These are phyloP conservation scores for Cytidiella melzeri DNA, from an alignment of 768 basidiomycete species.

Conservation along the genomic window DNA sequence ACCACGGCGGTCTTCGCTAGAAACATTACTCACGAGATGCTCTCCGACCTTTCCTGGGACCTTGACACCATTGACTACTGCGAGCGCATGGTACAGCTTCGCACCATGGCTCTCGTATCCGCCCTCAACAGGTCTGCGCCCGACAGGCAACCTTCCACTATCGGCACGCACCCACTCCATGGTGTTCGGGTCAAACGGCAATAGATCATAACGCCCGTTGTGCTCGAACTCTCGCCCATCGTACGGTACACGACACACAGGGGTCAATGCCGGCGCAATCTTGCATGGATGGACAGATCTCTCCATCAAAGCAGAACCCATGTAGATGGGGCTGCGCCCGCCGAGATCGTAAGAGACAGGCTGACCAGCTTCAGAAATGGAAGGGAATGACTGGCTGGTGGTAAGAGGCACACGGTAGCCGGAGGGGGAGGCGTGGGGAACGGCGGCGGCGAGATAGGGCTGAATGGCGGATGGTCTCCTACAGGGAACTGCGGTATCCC, in stretches of 20 bases:
- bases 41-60: constrained; percentile 74
- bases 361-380: constrained; percentile 33
- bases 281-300: constrained; percentile 80
- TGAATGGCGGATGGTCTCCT: too few relatives aligned
- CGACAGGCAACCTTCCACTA: constrained; percentile 52
- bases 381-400: constrained; percentile 38
- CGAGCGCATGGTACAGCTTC: constrained; percentile 66
- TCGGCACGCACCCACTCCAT: constrained; percentile 75
- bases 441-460: constrained; percentile 7
- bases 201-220: constrained; percentile 63
- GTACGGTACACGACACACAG: constrained; percentile 50
- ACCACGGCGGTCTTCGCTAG: not conserved
- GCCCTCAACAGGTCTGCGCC: constrained; percentile 58
- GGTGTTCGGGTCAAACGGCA: constrained; percentile 56
- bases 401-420: constrained; percentile 60
- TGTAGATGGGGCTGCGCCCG: constrained; percentile 51
- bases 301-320: constrained; percentile 67
- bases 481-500: too few relatives aligned
- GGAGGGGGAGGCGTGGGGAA: constrained; percentile 42
- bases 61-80: constrained; percentile 38
- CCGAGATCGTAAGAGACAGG: constrained; percentile 55
- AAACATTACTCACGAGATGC: constrained; percentile 47
- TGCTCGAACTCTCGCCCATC: constrained; percentile 58
- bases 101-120: constrained; percentile 67
- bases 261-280: constrained; percentile 55